Evolutionary conservation across 2,329 filamentous ascomycete species (phyloP).

Genomic region (Fusarium chuoi): DNA sequence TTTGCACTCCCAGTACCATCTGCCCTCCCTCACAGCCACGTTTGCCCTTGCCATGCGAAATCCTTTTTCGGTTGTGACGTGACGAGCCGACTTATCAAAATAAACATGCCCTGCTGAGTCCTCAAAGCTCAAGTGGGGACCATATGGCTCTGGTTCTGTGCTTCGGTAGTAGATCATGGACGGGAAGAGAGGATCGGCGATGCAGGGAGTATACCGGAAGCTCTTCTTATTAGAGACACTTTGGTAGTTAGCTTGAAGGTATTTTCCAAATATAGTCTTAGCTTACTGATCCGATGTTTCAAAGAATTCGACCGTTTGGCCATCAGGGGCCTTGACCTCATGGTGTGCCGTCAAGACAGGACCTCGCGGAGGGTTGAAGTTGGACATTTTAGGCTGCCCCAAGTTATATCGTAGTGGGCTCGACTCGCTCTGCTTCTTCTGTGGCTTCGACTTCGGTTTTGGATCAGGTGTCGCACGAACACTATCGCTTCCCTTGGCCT

Average conservation of each 20-base stretch:
- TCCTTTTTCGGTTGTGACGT: conserved; percentile 90
- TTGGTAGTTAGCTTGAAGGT: neutral
- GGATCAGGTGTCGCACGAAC: conserved; percentile 68
- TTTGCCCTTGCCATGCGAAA: conserved; percentile 93
- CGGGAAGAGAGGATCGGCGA: conserved; percentile 87
- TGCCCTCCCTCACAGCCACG: conserved; percentile 86
- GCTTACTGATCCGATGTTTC: conserved; percentile 73
- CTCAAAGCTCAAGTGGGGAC: conserved; percentile 89
- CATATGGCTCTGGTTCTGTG: conserved; percentile 85
- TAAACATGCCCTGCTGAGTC: conserved; percentile 88
- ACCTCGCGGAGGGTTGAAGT: conserved; percentile 69
- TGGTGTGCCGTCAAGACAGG: conserved; percentile 68
- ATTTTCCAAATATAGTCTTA: neutral
- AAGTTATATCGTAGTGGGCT: conserved; percentile 71
- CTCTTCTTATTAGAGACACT: conserved; percentile 74
- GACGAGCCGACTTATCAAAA: conserved; percentile 78
- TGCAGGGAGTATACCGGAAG: conserved; percentile 90
- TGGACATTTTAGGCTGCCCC: conserved; percentile 69
- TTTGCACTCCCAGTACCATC: conserved; percentile 94
- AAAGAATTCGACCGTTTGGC: conserved; percentile 65
- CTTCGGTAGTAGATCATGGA: conserved; percentile 90
- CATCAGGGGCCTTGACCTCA: conserved; percentile 60
- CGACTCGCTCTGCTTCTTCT: conserved; percentile 55
- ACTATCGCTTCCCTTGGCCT: conserved; percentile 67
- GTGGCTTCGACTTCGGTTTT: conserved; percentile 50